A percentile compares a stretch with the other conserved stretches of the same genome.
Conservation (phyloP, 2,329 filamentous ascomycete genomes). For the Monilinia fructigena region DNA sequence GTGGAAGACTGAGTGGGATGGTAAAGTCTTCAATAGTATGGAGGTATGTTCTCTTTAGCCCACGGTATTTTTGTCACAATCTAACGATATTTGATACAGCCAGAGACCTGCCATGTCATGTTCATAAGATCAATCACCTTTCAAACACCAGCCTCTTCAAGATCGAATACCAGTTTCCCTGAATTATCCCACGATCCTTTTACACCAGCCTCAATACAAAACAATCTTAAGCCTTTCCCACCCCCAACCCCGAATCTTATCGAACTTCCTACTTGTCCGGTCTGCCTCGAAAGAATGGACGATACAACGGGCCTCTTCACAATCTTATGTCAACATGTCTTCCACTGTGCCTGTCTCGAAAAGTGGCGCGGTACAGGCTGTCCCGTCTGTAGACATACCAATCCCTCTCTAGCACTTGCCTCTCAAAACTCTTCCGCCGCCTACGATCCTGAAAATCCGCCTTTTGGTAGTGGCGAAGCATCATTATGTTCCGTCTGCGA, state of each 20-base stretch:
- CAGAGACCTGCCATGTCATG: slow-evolving; percentile 91
- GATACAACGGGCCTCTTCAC: slow-evolving; percentile 93
- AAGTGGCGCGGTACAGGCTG: slow-evolving; percentile 95
- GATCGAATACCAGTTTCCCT: slow-evolving; percentile 48
- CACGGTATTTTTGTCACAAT: neutral
- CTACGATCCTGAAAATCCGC: slow-evolving; percentile 52
- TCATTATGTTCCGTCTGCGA: slow-evolving; percentile 78
- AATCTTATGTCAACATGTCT: slow-evolving; percentile 95
- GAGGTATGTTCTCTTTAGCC: slow-evolving; percentile 57
- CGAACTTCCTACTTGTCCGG: slow-evolving; percentile 91
- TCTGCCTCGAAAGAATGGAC: slow-evolving; percentile 97
- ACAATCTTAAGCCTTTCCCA: slow-evolving; percentile 55
- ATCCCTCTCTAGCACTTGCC: slow-evolving; percentile 49
- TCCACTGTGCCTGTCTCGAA: slow-evolving; percentile 92
- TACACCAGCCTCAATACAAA: slow-evolving; percentile 50
- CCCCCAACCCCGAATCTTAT: slow-evolving; percentile 77
- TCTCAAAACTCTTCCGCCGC: slow-evolving; percentile 32
- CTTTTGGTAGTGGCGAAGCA: slow-evolving; percentile 64
- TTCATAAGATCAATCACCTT: slow-evolving; percentile 93
- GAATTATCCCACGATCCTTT: slow-evolving; percentile 65
- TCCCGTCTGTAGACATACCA: slow-evolving; percentile 89
- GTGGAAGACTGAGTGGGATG: slow-evolving; percentile 87
- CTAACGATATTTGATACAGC: slow-evolving; percentile 48
- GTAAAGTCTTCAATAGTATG: slow-evolving; percentile 87
- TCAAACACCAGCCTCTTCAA: slow-evolving; percentile 45